phyloP scores from a whole-genome alignment of 306 rosid species.

The Vicia villosa region DNA sequence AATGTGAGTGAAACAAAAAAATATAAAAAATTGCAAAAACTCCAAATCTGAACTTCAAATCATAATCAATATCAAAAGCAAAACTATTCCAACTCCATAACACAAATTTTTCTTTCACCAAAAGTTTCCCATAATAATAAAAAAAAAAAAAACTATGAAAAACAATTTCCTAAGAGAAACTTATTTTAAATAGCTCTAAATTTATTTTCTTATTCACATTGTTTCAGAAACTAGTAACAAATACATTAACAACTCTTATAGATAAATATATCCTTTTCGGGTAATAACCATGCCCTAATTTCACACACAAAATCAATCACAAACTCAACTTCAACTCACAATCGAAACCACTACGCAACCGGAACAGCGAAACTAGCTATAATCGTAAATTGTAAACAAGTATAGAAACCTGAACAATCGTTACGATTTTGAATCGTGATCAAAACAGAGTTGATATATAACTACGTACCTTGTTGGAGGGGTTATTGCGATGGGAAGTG shows the following conservation, averaged over 20 bases:
- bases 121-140: too few relatives aligned
- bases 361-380: background rate
- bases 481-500: slow-evolving; percentile 38
- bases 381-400: too few relatives aligned
- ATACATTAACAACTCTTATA: too few relatives aligned
- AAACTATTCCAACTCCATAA: background rate
- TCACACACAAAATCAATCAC: background rate
- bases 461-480: slow-evolving; percentile 37
- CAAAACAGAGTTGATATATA: background rate
- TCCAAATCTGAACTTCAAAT: background rate
- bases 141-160: too few relatives aligned
- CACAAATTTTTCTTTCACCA: background rate
- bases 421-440: too few relatives aligned
- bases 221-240: too few relatives aligned
- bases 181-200: too few relatives aligned
- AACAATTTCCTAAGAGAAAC: too few relatives aligned
- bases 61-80: background rate
- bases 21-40: background rate
- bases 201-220: too few relatives aligned
- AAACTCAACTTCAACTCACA: background rate
- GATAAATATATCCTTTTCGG: too few relatives aligned
- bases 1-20: background rate
- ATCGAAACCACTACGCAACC: background rate
- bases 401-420: too few relatives aligned
- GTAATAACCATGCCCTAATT: background rate